Conservation (phyloP, 148 eudicot species). For the Spergularia bocconei region DNA sequence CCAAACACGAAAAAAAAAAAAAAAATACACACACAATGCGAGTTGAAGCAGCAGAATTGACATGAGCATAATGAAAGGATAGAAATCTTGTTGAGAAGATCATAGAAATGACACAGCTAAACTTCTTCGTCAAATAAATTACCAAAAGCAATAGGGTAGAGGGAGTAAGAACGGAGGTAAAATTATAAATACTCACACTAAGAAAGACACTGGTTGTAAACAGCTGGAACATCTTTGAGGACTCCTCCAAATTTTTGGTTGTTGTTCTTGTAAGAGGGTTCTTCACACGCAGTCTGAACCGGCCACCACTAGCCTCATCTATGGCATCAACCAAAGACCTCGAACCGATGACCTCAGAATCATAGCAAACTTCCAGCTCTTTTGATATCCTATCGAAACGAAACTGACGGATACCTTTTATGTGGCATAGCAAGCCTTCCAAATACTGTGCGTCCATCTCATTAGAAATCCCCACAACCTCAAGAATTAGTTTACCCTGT, state of each 20-base stretch:
- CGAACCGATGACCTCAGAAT: conserved; percentile 75
- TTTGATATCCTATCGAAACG: conserved; percentile 43
- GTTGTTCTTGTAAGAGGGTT: conserved; percentile 85
- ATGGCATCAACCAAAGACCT: conserved; percentile 77
- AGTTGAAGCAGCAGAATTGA: not conserved
- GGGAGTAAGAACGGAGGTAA: conserved; percentile 1
- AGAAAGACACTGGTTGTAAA: conserved; percentile 74
- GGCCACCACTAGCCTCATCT: conserved; percentile 60
- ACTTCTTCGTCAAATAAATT: not conserved
- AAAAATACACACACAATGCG: not conserved
- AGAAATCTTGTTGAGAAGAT: not conserved
- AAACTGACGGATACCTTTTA: conserved; percentile 70
- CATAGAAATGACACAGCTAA: not conserved
- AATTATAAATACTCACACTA: conserved; percentile 61
- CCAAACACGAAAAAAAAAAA: not conserved
- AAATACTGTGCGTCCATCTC: conserved; percentile 58
- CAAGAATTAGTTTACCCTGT: conserved; percentile 67
- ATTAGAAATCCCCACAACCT: conserved; percentile 54
- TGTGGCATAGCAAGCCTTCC: conserved; percentile 59
- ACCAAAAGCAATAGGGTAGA: not conserved
- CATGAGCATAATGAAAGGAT: not conserved
- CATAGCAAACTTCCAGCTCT: conserved; percentile 81
- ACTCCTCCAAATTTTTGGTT: conserved; percentile 77
- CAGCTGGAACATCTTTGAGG: conserved; percentile 77
- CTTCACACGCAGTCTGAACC: conserved; percentile 64